These are phyloP conservation scores for Deuterostichococcus epilithicus DNA, from an alignment of 139 green algal genomes.

Conservation along the genomic window DNA sequence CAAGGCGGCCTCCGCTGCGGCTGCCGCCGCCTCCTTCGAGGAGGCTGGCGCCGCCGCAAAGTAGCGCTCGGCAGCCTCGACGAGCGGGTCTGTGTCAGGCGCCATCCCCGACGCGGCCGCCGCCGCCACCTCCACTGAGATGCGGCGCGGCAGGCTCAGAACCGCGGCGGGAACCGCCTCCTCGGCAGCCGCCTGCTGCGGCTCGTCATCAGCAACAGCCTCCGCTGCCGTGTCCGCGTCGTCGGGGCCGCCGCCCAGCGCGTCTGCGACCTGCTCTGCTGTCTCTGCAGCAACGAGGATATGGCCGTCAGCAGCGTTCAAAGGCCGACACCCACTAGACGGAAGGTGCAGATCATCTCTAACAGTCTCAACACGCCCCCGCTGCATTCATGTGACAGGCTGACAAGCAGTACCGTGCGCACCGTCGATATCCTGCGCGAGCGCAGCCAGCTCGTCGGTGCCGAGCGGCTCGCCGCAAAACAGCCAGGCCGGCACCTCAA, in stretches of 20 bases:
- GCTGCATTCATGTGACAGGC: no score
- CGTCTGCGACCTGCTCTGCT: conserved; percentile 1
- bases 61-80: no score
- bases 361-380: no score
- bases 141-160: not conserved
- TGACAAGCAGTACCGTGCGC: no score
- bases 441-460: not conserved
- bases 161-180: no score
- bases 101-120: no score
- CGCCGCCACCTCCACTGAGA: conserved; percentile 6
- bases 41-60: no score
- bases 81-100: no score
- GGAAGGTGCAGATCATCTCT: no score
- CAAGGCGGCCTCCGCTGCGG: not conserved
- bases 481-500: not conserved
- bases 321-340: no score
- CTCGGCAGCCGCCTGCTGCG: not conserved
- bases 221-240: not conserved
- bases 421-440: not conserved
- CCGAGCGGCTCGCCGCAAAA: not conserved
- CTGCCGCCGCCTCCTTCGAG: not conserved
- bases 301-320: no score
- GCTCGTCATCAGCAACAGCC: not conserved
- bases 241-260: not conserved
- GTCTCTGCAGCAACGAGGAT: not conserved